Conservation (phyloP, 495 filamentous ascomycete species). For the Penicillium egyptiacum region DNA sequence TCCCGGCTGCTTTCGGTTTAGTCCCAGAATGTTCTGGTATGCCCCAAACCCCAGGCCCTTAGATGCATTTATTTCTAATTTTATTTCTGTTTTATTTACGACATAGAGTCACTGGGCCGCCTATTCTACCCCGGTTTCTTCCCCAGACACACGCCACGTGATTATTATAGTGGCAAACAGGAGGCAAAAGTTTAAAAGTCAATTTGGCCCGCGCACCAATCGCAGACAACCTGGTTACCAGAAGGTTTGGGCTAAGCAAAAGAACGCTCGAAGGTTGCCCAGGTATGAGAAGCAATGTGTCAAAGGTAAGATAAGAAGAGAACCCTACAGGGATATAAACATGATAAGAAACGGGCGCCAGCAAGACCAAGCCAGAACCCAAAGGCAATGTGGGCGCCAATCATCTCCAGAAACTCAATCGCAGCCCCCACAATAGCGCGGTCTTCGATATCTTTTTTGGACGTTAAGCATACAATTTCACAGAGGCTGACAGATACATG, state of each 20-base stretch:
- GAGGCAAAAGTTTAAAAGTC: constrained; percentile 1
- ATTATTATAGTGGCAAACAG: not conserved
- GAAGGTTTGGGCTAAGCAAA: not conserved
- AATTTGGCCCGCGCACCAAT: constrained; percentile 3
- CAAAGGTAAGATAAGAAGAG: not conserved
- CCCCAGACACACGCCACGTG: not conserved
- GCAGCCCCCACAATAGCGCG: constrained; percentile 7
- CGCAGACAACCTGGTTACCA: not conserved
- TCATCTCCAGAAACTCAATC: constrained; percentile 4
- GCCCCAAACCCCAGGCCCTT: no score
- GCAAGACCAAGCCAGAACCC: not conserved
- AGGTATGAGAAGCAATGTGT: not conserved
- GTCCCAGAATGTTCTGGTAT: not conserved
- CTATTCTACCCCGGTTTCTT: constrained; percentile 11
- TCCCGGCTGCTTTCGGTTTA: not conserved
- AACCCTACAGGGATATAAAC: constrained; percentile 1
- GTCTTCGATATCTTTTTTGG: not conserved
- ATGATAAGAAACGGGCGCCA: constrained; percentile 11
- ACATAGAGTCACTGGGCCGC: not conserved
- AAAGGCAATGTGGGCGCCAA: constrained; percentile 2
- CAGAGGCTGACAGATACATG: not conserved
- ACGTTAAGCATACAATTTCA: not conserved
- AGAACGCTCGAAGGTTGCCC: not conserved
- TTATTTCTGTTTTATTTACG: not conserved
- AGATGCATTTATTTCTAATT: not conserved